Evolutionary conservation across 768 basidiomycete species (phyloP), one percentile per base, ranked within the genome.

Genomic region (Dioszegia crocea): DNA sequence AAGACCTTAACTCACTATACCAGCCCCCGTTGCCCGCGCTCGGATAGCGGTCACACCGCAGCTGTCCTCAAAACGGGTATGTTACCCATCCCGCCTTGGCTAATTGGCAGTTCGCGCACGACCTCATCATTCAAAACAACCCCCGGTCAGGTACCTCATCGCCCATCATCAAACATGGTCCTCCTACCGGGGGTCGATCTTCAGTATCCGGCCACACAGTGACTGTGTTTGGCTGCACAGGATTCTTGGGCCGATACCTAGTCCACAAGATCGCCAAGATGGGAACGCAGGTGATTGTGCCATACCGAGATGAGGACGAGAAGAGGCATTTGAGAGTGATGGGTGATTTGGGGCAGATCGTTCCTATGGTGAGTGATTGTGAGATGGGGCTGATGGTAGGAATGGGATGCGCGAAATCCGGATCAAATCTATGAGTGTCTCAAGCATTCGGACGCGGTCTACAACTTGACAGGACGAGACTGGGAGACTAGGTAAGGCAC

Each of bases 301-400:
- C 94, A 6, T 97, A 94, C 80, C 85, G 96, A 43, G 91, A 97
- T 64, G 89, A 91, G 73, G 91, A 98, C 73, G 88, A 91, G 74
- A 90, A 87, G 68, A 82, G 94, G 60, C 84, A 88, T 71, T 80
- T 99, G 71, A 88, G 87, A 78, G 88, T 88, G 12, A 93, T 88
- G 86, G 96, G 94, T 41, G 96, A 99, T 80, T 81, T 98, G 55
- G 96, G 96, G 8, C 92, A 94, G 80, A 88, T 99, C 63, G 88
- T 97, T 57, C 85, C 89, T 68, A 85, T 98, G 88, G 93, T 94
- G 71, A 71, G 80, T 41, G 21, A 59, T 26, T 11, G 14, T 23
- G 31, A 49, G 40, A n/a, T 26, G 23, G 23, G 6, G 41, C 56
- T 56, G 24, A 48, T 57, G 43, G 33, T 21, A 97, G 93, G 94